Evolutionary conservation across 2,329 filamentous ascomycete genomes (phyloP).

Genomic region (Beauveria sp.): DNA sequence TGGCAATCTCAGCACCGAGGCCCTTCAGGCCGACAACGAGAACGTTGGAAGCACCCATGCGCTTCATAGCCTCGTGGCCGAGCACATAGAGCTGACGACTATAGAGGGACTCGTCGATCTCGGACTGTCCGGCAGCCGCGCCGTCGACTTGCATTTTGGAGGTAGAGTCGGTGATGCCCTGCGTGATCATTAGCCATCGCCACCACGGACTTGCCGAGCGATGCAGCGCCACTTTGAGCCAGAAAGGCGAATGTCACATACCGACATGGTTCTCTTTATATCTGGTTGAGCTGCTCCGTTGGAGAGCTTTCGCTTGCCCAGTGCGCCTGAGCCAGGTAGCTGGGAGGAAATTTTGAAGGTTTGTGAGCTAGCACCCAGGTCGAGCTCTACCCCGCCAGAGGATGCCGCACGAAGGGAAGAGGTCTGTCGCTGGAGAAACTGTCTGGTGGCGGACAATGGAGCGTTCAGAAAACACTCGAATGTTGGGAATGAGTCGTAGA

Average conservation of each 20-base stretch:
- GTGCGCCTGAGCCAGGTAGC: constrained; percentile 34
- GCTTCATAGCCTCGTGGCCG: constrained; percentile 87
- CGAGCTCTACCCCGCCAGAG: constrained; percentile 31
- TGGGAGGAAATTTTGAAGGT: constrained; percentile 29
- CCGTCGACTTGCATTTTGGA: constrained; percentile 60
- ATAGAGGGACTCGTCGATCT: constrained; percentile 68
- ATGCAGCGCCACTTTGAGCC: not conserved
- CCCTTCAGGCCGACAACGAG: constrained; percentile 88
- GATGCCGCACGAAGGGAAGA: constrained; percentile 16
- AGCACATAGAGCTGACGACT: constrained; percentile 66
- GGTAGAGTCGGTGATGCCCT: constrained; percentile 52
- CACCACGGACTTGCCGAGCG: not conserved
- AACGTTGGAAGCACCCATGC: constrained; percentile 94
- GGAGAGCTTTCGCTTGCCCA: constrained; percentile 63
- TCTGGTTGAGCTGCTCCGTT: constrained; percentile 49
- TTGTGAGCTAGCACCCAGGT: constrained; percentile 25
- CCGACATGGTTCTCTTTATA: constrained; percentile 54
- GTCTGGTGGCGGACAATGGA: not conserved
- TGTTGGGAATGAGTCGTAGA: not conserved
- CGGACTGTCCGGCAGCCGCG: constrained; percentile 44
- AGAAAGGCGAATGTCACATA: constrained; percentile 30
- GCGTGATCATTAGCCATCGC: constrained; percentile 12
- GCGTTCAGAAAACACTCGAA: not conserved
- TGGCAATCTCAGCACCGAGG: constrained; percentile 94
- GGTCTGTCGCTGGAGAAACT: not conserved